Base-by-base conservation (phyloP, 164 flowering plant genomes). In the Umbilicus rupestris region DNA sequence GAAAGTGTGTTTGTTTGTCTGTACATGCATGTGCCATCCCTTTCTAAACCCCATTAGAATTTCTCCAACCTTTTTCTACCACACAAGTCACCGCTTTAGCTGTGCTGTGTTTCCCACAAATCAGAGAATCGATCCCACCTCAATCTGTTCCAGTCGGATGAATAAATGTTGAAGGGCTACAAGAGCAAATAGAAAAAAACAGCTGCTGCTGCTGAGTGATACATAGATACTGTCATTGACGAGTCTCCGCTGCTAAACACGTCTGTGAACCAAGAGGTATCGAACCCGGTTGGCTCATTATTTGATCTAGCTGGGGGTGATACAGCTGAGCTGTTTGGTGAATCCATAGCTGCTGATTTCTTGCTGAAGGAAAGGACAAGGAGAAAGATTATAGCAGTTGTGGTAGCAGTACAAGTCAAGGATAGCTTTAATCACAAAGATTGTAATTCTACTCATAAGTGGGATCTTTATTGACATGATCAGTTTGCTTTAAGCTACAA, bases 331-430 rank as follows among this genome's bases (percentile, higher is more conserved):
- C 11, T 52, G 24, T 52, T 52, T 24, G 30, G 58, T 24, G 58
- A 52, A 52, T 52, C 58, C 58, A 3, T 24, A 24, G 58, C 58
- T 52, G 58, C 58, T 52, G 58, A 52, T 24, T 52, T 52, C 58
- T 52, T 52, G 29, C 58, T 52, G 30, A 52, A 52, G 3, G 9
- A 26, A 52, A 26, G 8, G 24, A 52, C 11, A 52, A 24, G 5
- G n/a, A n/a, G n/a, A n/a, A n/a, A n/a, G n/a, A n/a, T n/a, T n/a
- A n/a, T n/a, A n/a, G 9, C 7, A 7, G 19, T 8, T 17, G 7
- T 11, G 15, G 0, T 24, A 52, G 58, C 58, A 47, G 52, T 45
- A 9, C 26, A 0, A 47, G 22, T n/a, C 26, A n/a, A n/a, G 8
- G 55, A 47, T 47, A n/a, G 55, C 55, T 47, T n/a, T 47, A 47